Conservation (phyloP, 2,329 filamentous ascomycete species). For the Aspergillus spinulosporus region DNA sequence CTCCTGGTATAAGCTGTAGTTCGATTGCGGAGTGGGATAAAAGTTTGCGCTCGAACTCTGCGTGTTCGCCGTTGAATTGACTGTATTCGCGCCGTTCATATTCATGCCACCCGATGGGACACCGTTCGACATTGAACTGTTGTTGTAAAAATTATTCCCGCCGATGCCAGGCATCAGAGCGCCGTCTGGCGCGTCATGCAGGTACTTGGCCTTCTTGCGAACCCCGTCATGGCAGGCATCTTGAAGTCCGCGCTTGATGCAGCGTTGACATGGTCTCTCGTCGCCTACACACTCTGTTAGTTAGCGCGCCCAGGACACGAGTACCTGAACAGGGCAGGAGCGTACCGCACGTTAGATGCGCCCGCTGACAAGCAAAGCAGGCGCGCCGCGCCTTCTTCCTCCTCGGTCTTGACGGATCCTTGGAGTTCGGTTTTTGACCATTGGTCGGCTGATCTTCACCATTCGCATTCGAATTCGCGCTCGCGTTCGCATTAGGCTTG, state of each 20-base stretch:
- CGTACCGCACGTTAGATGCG: conserved; percentile 98
- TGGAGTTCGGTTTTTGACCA: conserved; percentile 67
- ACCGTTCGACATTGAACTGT: conserved; percentile 32
- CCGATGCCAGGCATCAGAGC: conserved; percentile 83
- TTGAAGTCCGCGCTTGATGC: conserved; percentile 88
- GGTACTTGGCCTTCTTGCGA: conserved; percentile 97
- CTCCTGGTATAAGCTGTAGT: conserved; percentile 51
- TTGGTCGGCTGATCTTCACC: conserved; percentile 56
- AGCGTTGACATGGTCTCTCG: conserved; percentile 88
- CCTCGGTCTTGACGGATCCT: conserved; percentile 84
- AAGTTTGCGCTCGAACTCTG: conserved; percentile 32
- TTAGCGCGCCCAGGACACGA: conserved; percentile 9
- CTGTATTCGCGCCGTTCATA: conserved; percentile 33
- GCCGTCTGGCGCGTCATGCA: conserved; percentile 91
- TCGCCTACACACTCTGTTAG: conserved; percentile 65
- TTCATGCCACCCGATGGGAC: conserved; percentile 28
- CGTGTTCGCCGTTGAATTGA: conserved; percentile 26
- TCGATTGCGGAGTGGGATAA: conserved; percentile 38
- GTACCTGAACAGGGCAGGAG: conserved; percentile 16
- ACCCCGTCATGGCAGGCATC: conserved; percentile 94
- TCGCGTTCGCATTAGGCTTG: conserved; percentile 1
- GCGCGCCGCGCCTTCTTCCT: conserved; percentile 95
- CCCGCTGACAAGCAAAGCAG: conserved; percentile 94
- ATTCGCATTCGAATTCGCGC: conserved; percentile 27
- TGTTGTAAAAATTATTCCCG: conserved; percentile 57